Base-by-base conservation (phyloP, 73 alveolate genomes). In the Paraurostyla sp. region DNA sequence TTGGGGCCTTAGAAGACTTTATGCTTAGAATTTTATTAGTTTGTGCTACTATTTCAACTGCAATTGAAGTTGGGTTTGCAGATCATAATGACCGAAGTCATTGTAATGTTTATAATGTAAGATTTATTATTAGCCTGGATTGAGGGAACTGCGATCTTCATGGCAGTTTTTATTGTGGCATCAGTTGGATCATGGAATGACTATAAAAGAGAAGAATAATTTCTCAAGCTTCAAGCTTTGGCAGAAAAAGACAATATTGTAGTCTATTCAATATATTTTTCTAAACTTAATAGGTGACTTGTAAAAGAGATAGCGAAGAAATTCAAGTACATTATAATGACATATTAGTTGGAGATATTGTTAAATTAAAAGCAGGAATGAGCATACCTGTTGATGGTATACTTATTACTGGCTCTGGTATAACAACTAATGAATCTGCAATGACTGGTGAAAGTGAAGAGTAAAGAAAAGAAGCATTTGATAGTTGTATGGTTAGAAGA, bases 371-470 rank as follows among this genome's bases (percentile, higher is more conserved):
- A 48, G 93, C n/a, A n/a, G n/a, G n/a, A n/a, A n/a, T n/a, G n/a
- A n/a, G n/a, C n/a, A n/a, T n/a, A n/a, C n/a, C n/a, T 87, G 62
- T 98, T 98, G 15, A 94, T 92, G 93, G 97, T 9, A 76, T 94
- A 38, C 69, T 93, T 7, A 68, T 96, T 11, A 87, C 83, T 25
- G 97, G 97, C 0, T 88, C 83, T 29, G 97, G 96, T 25, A 92
- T 96, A 3, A 86, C 89, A 33, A 90, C 93, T 83, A 95, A 95
- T 95, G 99, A 96, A 71, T 78, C 97, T 49, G 97, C 99, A 18
- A 90, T 96, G 92, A 96, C 99, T 25, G 99, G 99, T 16, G 99
- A 96, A 68, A 78, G 96, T 27, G 96, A 95, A 75, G 97, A 92
- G 36, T 89, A 93, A 88, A 88, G 71, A 57, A 96, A 96, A 71